Evolutionary conservation across 2,329 filamentous ascomycete genomes (phyloP).

Genomic region (Paecilomyces variotii): DNA sequence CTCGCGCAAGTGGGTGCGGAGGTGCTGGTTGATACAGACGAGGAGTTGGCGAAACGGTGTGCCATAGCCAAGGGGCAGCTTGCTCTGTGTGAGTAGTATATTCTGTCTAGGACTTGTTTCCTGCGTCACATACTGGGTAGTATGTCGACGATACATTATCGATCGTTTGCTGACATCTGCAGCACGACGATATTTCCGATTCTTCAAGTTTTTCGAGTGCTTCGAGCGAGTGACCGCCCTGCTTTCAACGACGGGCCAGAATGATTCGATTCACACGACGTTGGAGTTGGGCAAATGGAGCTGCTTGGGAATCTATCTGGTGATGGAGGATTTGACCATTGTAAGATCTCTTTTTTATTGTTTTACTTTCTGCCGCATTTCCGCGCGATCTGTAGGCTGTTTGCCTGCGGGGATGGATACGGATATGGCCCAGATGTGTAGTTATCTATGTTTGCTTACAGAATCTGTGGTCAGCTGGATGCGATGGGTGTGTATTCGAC

Average conservation of each 20-base stretch:
- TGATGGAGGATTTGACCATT: conserved; percentile 58
- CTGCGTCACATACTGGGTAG: not conserved
- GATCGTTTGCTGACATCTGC: not conserved
- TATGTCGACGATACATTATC: not conserved
- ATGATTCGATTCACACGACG: conserved; percentile 30
- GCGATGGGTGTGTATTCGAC: conserved; percentile 45
- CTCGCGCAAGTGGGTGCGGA: conserved; percentile 24
- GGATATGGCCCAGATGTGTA: not conserved
- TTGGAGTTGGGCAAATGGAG: conserved; percentile 51
- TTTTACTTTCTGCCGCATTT: not conserved
- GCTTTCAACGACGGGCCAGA: conserved; percentile 12
- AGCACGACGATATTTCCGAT: conserved; percentile 56
- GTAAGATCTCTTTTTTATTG: conserved; percentile 34
- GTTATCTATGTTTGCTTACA: not conserved
- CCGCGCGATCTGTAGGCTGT: conserved; percentile 15
- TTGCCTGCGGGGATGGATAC: not conserved
- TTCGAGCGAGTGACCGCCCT: conserved; percentile 46
- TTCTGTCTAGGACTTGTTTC: not conserved
- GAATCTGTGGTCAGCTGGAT: conserved; percentile 27
- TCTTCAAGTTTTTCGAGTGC: conserved; percentile 59
- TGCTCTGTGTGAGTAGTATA: conserved; percentile 29
- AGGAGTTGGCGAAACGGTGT: conserved; percentile 26
- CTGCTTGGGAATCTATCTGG: conserved; percentile 58
- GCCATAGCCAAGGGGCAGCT: conserved; percentile 32
- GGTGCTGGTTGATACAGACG: conserved; percentile 12